Base-by-base conservation (phyloP, 306 rosid genomes). In the Inga leiocalycina region DNA sequence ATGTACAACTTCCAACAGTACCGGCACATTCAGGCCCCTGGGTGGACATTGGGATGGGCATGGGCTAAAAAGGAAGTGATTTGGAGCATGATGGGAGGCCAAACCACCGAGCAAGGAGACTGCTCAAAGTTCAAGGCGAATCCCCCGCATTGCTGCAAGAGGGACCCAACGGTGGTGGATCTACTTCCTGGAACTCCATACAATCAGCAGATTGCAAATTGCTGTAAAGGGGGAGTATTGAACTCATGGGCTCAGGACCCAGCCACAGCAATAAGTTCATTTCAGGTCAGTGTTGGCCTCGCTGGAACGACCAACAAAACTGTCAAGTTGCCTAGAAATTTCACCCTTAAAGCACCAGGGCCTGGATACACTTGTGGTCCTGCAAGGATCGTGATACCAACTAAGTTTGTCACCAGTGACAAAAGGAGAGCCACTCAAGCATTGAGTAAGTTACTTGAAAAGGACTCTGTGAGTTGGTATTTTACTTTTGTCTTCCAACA, bases 31-130 rank as follows among this genome's bases (percentile, higher is more conserved):
- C 94, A 91, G 89, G 87, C 92, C 2, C 98, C 98, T 0, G 99
- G 99, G 27, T 96, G 98, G 99, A 85, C 91, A 48, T 68, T 96
- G 79, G 97, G 97, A 76, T 96, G 98, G 99, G 90, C 97, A 71
- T 96, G 99, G 99, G 97, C 99, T 0, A 92, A 96, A 79, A 96
- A 96, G 81, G 99, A 96, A 87, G 98, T 96, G 19, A 94, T 94
- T 41, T 94, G 98, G 99, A 91, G 76, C 86, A 96, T 91, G 98
- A 80, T 90, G 94, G 99, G 99, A 81, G 76, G 74, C 64, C 99
- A 96, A 83, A 87, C 99, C 77, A 96, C 97, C 4, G 97, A 94
- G 78, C 99, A 96, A 89, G 99, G 99, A 16, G 97, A 96, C 68
- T 96, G 99, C 84, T 96, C 99, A 8, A 92, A 77, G 79, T 96